These are phyloP conservation scores for Comarum palustre DNA, from an alignment of 306 rosid species.

Conservation along the genomic window DNA sequence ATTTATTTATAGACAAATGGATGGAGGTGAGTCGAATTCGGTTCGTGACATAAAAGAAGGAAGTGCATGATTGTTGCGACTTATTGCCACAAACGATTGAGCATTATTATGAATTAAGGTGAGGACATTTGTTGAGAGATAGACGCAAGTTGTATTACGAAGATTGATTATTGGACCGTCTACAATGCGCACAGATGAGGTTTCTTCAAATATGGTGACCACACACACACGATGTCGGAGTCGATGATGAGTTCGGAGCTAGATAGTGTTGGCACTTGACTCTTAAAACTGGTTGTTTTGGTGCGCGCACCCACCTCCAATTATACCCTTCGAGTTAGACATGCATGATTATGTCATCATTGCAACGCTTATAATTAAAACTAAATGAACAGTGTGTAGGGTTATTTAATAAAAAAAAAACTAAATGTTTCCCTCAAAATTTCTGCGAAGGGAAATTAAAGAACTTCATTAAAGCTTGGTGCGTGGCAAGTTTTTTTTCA, in stretches of 20 bases:
- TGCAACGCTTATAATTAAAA: no score
- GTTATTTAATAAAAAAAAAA: no score
- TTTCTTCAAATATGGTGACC: conserved; percentile 3
- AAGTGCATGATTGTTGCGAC: background rate
- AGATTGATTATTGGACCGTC: conserved; percentile 4
- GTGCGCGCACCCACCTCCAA: background rate
- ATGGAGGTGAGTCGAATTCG: background rate
- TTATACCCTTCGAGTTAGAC: background rate
- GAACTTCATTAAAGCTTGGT: no score
- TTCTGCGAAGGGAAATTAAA: no score
- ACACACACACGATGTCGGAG: background rate
- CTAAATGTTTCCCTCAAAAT: no score
- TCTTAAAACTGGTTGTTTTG: background rate
- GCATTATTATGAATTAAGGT: background rate
- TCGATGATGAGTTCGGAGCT: conserved; percentile 6
- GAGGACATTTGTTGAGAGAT: background rate
- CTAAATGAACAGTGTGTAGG: no score
- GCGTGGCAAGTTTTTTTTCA: no score
- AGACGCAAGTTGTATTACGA: background rate
- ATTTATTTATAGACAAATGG: no score
- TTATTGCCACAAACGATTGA: background rate
- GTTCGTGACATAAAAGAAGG: background rate
- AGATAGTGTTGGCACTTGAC: background rate
- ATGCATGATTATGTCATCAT: background rate
- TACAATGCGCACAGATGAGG: background rate